Evolutionary conservation across 495 filamentous ascomycete genomes (phyloP), one percentile per base, ranked within the genome.

Genomic region (Hypoxylon perforatum): DNA sequence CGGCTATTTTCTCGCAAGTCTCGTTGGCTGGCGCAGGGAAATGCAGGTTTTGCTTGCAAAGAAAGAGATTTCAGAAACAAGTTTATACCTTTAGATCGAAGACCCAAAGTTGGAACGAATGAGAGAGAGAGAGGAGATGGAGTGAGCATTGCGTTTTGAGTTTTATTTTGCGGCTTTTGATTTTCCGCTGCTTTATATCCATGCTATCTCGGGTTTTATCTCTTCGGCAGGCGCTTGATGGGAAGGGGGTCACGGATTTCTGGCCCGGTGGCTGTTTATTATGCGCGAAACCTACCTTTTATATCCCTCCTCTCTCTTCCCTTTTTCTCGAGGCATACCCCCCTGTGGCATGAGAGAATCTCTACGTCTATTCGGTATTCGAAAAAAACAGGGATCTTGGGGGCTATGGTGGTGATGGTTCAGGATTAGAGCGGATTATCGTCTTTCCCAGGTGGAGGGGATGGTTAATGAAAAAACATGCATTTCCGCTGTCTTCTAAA

Each of bases 391-490:
- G 19, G 48, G 28, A 17, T 44, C 17, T 17, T n/a, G n/a, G 17
- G 17, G 53, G 53, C 33, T 38, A 38, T 28, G 46, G 49, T 35
- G 60, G 55, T 41, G 38, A 9, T 18, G 11, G 54, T 15, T 64
- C 51, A 33, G 25, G 45, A 51, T 38, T 45, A 47, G 39, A 35
- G 38, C 14, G 12, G 38, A 15, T 47, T 38, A 15, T 44, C 45
- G n/a, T n/a, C n/a, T n/a, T n/a, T 63, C 51, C 45, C 52, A 51
- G 57, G 61, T 36, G 61, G 61, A 65, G 61, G 52, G 51, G 47
- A 52, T 58, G 61, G 61, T 57, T 61, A 69, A 69, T 69, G 61
- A 65, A 61, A 69, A 69, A 41, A 47, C 56, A 50, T 57, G 61
- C 51, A 51, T 69, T 53, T 57, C 18, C 38, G 50, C 49, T 52